Evolutionary conservation across 1,139 yeast genomes (phyloP), one percentile per base, ranked within the genome.

Genomic region (Entelexis sorbosivorans): DNA sequence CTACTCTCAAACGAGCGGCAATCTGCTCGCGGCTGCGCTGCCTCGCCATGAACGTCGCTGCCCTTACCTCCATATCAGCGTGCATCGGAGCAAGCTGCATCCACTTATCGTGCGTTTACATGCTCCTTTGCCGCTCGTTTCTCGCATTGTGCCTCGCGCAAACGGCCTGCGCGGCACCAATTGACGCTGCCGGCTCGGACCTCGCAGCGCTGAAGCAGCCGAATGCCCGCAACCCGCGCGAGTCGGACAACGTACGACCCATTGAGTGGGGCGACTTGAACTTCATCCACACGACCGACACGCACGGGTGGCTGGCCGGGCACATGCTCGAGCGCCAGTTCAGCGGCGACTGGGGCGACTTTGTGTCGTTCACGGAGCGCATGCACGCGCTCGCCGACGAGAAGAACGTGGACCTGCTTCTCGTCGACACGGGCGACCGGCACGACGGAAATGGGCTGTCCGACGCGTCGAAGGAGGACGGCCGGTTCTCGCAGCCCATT

Each of bases 281-380:
- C 69, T 83, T 91, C 60, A 62, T 89, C 35, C 96, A 88, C 61
- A 88, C 97, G 1, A 91, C 97, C 0, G 98, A 91, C 61, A 89
- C 96, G 2, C 98, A 91, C 65, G 71, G 73, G 0, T 91, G 97
- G 97, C 77, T 83, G 56, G 79, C 89, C 5, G 96, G 97, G 0
- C 97, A 89, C 67, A 59, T 77, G 38, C 78, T 80, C 58, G 96
- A 88, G 65, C 73, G 75, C 29, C 77, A 76, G 54, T 91, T 82
- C 64, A 75, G 81, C 44, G 94, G 86, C 9, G 85, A 87, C 64
- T 91, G 96, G 96, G 98, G 97, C 10, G 95, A 91, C 62, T 86
- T 84, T 58, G 64, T 84, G 3, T 81, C 93, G 0, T 88, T 91
- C 61, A 68, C 78, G 1, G 59, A 66, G 14, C 78, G 76, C 51